These are phyloP conservation scores for Schoenoplectus triqueter DNA, from an alignment of 202 grass and related monocot genomes.

Conservation along the genomic window DNA sequence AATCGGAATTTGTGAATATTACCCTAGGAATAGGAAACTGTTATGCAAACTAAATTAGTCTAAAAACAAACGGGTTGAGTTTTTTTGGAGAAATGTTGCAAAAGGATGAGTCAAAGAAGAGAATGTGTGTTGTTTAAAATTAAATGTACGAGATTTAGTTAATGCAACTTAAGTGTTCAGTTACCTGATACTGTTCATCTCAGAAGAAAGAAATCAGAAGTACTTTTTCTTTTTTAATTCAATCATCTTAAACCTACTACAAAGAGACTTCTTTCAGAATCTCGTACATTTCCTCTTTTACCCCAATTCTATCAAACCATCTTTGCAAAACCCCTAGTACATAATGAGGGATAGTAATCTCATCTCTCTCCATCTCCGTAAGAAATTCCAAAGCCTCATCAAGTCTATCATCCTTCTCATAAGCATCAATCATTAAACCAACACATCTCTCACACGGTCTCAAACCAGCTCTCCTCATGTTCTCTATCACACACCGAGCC, in stretches of 20 bases:
- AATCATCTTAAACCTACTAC: background rate
- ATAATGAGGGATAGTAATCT: constrained; percentile 49
- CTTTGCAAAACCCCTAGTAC: constrained; percentile 56
- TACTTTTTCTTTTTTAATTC: background rate
- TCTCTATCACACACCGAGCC: constrained; percentile 59
- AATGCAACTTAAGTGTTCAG: background rate
- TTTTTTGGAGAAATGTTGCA: background rate
- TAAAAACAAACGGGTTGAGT: too few relatives aligned
- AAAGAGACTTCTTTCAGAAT: constrained; percentile 48
- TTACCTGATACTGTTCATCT: background rate
- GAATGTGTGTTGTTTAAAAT: background rate
- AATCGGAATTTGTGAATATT: background rate
- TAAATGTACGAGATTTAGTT: background rate
- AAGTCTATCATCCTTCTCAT: constrained; percentile 53
- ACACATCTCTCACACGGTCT: constrained; percentile 66
- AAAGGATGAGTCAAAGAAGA: constrained; percentile 1
- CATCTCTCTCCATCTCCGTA: constrained; percentile 65
- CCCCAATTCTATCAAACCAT: constrained; percentile 69
- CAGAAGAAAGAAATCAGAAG: background rate
- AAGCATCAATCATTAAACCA: constrained; percentile 54
- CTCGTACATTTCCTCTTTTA: constrained; percentile 67
- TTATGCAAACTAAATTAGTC: background rate
- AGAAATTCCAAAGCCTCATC: constrained; percentile 69
- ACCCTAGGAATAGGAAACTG: background rate
- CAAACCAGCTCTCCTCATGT: constrained; percentile 68